Base-by-base conservation (phyloP, 2,329 filamentous ascomycete genomes). In the Monilinia aucupariae region DNA sequence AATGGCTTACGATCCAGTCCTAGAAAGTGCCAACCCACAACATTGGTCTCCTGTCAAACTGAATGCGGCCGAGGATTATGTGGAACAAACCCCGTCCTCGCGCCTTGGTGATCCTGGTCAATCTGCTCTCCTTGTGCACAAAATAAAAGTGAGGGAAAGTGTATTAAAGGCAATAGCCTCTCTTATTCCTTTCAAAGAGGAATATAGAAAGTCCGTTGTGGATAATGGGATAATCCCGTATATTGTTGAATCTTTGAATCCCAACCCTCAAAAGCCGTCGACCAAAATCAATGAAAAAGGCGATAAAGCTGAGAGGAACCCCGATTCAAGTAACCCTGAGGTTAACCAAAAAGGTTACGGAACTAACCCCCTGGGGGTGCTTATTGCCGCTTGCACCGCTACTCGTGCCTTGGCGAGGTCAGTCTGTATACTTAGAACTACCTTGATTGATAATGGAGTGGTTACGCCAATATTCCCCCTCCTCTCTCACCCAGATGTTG, bases 361-460 rank as follows among this genome's bases (percentile, higher is more conserved):
- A 2, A 76, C 74, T 32, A 97, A 97, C 70, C 87, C 92, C 1
- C 80, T 85, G 9, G 78, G 84, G 4, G 92, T 96, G 27, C 80
- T 97, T 27, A 82, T 96, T 61, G 92, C 92, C 25, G 93, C 91
- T 1, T 97, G 92, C 72, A 87, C 90, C 71, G 86, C 90, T 32
- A 84, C 92, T 34, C 84, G 90, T 66, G 90, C 92, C 73, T 79
- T 97, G 54, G 91, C 91, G 2, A 85, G 94, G 49, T 96, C 92
- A 1, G 88, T 96, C 27, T 90, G 85, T 73, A 87, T 93, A 50
- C 78, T 97, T 22, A 81, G 94, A 56, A 97, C 94, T 3, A 89
- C 88, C 58, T 78, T 99, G 53, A 90, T 96, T 64, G 94, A 99
- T 75, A 86, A 91, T 64, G 89, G 87, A 7, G 87, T 96, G 58